Evolutionary conservation across 1,284 basidiomycete species (phyloP).

Genomic region (Cutaneotrichosporon sp.): DNA sequence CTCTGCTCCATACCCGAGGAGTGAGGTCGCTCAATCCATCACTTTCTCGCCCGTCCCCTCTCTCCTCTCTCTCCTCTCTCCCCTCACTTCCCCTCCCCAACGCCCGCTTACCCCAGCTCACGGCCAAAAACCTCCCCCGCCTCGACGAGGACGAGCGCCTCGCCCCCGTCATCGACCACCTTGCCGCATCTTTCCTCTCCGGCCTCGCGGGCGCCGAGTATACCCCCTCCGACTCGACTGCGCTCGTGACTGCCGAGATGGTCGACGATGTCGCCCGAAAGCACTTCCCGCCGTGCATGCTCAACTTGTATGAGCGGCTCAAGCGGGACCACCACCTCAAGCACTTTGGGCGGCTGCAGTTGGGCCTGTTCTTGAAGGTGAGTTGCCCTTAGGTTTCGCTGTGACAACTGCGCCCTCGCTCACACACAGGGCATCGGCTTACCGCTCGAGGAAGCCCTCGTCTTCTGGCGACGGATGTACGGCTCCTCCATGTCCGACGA

Average conservation of each 20-base stretch:
- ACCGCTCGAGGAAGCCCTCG: conserved; percentile 89
- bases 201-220: conserved; percentile 63
- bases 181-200: conserved; percentile 90
- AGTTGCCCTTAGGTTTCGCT: conserved; percentile 17
- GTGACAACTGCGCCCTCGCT: conserved; percentile 17
- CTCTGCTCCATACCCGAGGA: not conserved
- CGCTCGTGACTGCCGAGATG: conserved; percentile 84
- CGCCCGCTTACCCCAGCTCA: conserved; percentile 59
- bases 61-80: too few relatives aligned
- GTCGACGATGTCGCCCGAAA: conserved; percentile 80
- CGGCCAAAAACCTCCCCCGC: conserved; percentile 84
- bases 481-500: conserved; percentile 73
- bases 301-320: conserved; percentile 78
- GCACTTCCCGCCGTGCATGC: conserved; percentile 97
- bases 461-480: conserved; percentile 92
- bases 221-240: conserved; percentile 54
- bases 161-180: conserved; percentile 84
- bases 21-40: too few relatives aligned
- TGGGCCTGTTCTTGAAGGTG: conserved; percentile 94
- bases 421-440: conserved; percentile 75
- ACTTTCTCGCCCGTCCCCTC: too few relatives aligned
- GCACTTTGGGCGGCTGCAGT: conserved; percentile 87
- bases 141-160: conserved; percentile 94
- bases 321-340: conserved; percentile 81
- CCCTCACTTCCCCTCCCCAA: not conserved